A percentile compares a stretch with the other conserved stretches of the same genome.
These are phyloP conservation scores for Trichoderma virens DNA, from an alignment of 495 filamentous ascomycete species.

Conservation along the genomic window DNA sequence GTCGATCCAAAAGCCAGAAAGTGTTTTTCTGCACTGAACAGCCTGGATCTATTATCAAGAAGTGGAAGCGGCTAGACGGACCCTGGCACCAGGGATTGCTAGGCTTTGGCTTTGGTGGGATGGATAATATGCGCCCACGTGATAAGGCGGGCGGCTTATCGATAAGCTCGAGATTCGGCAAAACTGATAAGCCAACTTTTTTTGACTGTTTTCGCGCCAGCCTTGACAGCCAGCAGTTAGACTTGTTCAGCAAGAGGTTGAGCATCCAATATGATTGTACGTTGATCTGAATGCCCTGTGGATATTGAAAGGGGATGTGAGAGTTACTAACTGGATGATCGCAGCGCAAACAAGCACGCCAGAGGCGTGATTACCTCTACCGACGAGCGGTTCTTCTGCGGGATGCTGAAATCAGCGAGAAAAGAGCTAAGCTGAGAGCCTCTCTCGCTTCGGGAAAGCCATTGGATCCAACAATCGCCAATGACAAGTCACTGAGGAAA, in stretches of 20 bases:
- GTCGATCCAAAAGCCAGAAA: not conserved
- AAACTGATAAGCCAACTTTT: constrained; percentile 20
- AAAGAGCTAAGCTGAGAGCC: constrained; percentile 75
- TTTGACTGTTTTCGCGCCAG: not conserved
- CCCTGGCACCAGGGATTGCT: not conserved
- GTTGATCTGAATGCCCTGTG: constrained; percentile 9
- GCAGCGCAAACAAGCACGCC: constrained; percentile 65
- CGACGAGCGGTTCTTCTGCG: constrained; percentile 60
- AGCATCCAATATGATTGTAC: constrained; percentile 26
- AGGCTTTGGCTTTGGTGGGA: constrained; percentile 7
- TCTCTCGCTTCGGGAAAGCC: constrained; percentile 76
- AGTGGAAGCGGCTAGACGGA: not conserved
- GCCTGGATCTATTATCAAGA: not conserved
- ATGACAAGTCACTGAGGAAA: constrained; percentile 76
- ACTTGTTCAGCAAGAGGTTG: not conserved
- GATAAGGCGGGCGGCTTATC: constrained; percentile 10
- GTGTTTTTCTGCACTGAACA: constrained; percentile 4
- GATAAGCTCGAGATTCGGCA: constrained; percentile 10
- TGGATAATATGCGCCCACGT: constrained; percentile 10
- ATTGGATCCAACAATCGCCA: constrained; percentile 76
- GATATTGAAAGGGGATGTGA: not conserved
- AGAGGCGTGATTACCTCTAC: constrained; percentile 92
- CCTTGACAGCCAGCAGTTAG: not conserved
- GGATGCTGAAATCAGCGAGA: constrained; percentile 87
- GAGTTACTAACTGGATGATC: constrained; percentile 16